Evolutionary conservation across 768 basidiomycete genomes (phyloP).

Genomic region (Amylocystis lapponica): DNA sequence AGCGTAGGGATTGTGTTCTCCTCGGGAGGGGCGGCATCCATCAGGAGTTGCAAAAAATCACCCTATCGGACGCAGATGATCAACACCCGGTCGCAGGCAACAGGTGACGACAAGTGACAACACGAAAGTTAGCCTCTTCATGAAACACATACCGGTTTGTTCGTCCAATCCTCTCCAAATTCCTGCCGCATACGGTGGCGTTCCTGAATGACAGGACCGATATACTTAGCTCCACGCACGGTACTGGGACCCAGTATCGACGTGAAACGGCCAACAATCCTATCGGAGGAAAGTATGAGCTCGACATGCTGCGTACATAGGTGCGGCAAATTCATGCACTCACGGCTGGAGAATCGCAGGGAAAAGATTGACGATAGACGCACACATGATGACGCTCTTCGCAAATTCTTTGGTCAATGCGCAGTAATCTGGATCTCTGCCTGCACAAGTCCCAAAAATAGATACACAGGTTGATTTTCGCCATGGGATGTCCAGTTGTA

Average conservation of each 20-base stretch:
- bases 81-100: too few relatives aligned
- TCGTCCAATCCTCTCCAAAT: conserved; percentile 9
- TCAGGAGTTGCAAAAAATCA: conserved; percentile 29
- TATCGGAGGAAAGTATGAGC: not conserved
- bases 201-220: conserved; percentile 8
- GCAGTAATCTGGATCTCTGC: conserved; percentile 34
- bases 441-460: conserved; percentile 23
- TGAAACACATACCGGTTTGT: conserved; percentile 14
- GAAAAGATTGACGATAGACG: conserved; percentile 19
- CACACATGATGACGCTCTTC: conserved; percentile 19
- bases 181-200: conserved; percentile 5
- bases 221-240: conserved; percentile 1
- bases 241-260: conserved; percentile 1
- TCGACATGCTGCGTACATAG: not conserved
- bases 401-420: conserved; percentile 28
- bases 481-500: too few relatives aligned
- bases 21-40: conserved; percentile 20
- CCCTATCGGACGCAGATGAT: too few relatives aligned
- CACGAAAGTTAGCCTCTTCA: not conserved
- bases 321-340: not conserved
- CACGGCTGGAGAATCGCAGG: conserved; percentile 30
- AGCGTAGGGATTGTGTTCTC: conserved; percentile 15
- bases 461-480: not conserved
- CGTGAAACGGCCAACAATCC: conserved; percentile 9
- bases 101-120: too few relatives aligned